Evolutionary conservation across 176 grass and related monocot species (phyloP), one percentile per base, ranked within the genome.

Genomic region (Juncus effusus): DNA sequence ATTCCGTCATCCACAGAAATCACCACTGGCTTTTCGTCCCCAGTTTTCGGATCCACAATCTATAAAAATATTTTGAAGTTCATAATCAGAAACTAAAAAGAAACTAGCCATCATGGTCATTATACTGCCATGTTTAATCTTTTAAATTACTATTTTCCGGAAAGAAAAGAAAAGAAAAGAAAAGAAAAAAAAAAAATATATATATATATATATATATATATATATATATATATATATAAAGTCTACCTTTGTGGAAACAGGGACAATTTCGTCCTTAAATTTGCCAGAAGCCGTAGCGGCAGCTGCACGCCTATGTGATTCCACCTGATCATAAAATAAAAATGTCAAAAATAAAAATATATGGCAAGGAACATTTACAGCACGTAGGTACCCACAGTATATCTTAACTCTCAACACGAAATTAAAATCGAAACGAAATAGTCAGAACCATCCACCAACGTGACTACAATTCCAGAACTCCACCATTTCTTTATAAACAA

Each of bases 1-100:
- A 99, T 93, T 73, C 94, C 94, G 78, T 99, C 94, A 84, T 99
- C 94, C 45, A 93, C 60, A 42, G 88, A 86, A 79, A 99, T 93
- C 37, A 84, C 84, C 58, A 99, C 85, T 59, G 83, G 74, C 81
- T 77, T 89, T 67, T 86, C 94, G 65, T 93, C 88, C 49, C 94
- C 88, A 69, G 88, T 93, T 84, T 99, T 99, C 35, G 94, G 94
- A 47, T 93, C 83, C 66, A 92, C 49, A 5, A 99, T 82, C 94
- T 99, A 70, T 40, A 62, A 65, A 63, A 50, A 62, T 12, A 55
- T 10, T 15, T 15, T 8, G 40, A 47, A 47, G 44, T 47, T 47
- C 4, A 47, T 44, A 51, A 15, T 14, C 7, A 72, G n/a, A 62
- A 61, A 69, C 12, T 42, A 49, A 2, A 2, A 2, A 11, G 38